Evolutionary conservation across 768 basidiomycete genomes (phyloP).

Genomic region (Lentinula detonsa): DNA sequence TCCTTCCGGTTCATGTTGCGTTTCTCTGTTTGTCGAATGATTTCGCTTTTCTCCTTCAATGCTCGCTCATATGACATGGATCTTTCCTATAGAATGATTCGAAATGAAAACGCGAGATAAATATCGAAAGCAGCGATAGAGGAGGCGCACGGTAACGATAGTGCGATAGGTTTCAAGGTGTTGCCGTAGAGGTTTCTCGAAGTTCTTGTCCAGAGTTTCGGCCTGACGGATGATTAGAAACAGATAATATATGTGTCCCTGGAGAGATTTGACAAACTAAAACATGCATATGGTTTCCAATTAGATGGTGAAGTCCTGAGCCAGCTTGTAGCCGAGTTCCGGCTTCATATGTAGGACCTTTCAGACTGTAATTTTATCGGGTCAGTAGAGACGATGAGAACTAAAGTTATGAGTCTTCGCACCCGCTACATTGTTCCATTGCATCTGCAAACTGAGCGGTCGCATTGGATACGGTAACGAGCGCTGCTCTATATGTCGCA

Average conservation of each 20-base stretch:
- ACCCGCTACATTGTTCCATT: slow-evolving; percentile 82
- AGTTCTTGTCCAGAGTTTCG: slow-evolving; percentile 79
- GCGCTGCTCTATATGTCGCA: slow-evolving; percentile 73
- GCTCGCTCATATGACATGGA: slow-evolving; percentile 79
- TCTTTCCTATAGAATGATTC: slow-evolving; percentile 55
- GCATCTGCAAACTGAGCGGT: slow-evolving; percentile 85
- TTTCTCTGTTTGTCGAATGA: slow-evolving; percentile 82
- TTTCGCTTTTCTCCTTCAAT: slow-evolving; percentile 75
- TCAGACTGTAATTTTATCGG: slow-evolving; percentile 40
- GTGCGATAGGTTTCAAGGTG: slow-evolving; percentile 76
- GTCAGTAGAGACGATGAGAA: background rate
- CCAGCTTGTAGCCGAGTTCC: slow-evolving; percentile 81
- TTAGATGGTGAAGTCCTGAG: slow-evolving; percentile 84
- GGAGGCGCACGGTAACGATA: slow-evolving; percentile 53
- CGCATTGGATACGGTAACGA: slow-evolving; percentile 76
- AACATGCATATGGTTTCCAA: slow-evolving; percentile 90
- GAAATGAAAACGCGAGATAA: background rate
- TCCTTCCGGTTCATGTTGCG: slow-evolving; percentile 81
- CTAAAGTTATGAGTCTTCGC: slow-evolving; percentile 15
- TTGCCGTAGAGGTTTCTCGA: slow-evolving; percentile 85
- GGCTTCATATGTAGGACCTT: slow-evolving; percentile 74
- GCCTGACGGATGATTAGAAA: slow-evolving; percentile 40
- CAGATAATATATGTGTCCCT: background rate
- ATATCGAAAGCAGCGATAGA: slow-evolving; percentile 9
- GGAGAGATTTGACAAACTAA: slow-evolving; percentile 45